Evolutionary conservation across 2,329 filamentous ascomycete genomes (phyloP), one percentile per base, ranked within the genome.

Genomic region (Botrytis pseudocinerea): DNA sequence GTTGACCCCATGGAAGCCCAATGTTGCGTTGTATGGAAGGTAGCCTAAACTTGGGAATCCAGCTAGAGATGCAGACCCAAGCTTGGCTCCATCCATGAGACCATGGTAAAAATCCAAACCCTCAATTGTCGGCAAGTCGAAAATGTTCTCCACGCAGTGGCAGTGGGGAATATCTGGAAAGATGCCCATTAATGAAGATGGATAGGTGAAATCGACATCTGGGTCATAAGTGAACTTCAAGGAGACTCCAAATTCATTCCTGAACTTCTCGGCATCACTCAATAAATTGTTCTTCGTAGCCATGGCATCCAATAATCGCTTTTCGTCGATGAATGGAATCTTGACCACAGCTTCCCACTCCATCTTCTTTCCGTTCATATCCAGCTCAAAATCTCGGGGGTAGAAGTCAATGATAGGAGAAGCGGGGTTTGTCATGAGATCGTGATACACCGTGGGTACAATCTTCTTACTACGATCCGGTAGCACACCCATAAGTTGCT

Each of bases 311-410:
- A 99, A 86, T 3, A 99, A 85, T 40, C 96, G 90, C 78, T 92
- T 90, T 82, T 99, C 95, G 73, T 99, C 94, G 76, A 99, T 99
- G 83, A 99, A 99, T 0, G 96, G 96, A 80, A 99, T 99, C 83
- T 98, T 99, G 76, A 99, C 94, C 54, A 99, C 95, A 42, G 96
- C 96, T 81, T 99, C 96, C 96, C 96, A 99, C 76, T 99, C 97
- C 92, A 97, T 97, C 85, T 97, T 99, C 85, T 99, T 99, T 74
- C 96, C 97, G 78, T 99, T 98, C 96, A 99, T 98, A 81, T 99
- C 97, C 59, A 99, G 87, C 77, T 97, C 94, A 79, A 99, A 99
- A 79, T 99, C 96, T 78, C 95, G 89, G 3, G 96, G 96, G 79
- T 99, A 99, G 82, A 99, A 99, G 81, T 99, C 96, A 79, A 97